Base-by-base conservation (phyloP, 495 filamentous ascomycete species). In the Pseudomonodictys pantanalensis region DNA sequence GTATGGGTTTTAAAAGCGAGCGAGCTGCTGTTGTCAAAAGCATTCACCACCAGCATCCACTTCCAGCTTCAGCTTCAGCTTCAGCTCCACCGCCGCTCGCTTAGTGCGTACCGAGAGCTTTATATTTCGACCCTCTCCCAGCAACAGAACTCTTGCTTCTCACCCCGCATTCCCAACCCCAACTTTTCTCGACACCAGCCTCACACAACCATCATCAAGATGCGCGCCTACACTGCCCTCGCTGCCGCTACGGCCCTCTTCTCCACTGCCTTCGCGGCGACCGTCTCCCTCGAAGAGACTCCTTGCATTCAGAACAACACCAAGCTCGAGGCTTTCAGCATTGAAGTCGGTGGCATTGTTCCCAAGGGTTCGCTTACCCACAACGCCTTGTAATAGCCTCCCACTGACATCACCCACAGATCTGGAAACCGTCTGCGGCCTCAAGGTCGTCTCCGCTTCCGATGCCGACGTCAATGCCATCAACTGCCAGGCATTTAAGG, bases 401-500 rank as follows among this genome's bases (percentile, higher is more conserved):
- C n/a, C n/a, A 58, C 59, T 50, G 50, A 56, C 41, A 17, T 10
- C 9, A 18, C 8, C 23, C 44, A 12, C 49, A 64, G 61, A 58
- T 1, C 38, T 59, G 39, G 12, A 47, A 45, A 39, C 61, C 48
- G 49, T 64, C 53, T 64, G 61, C 61, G 61, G 61, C 43, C 54
- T 64, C 28, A n/a, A 46, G 3, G 30, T 64, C 61, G 9, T 63
- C 39, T 52, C 52, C 52, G 60, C 49, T 41, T 26, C 26, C 30
- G 50, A 47, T 39, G 43, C 52, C 39, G 44, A 51, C 49, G 20
- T 52, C 43, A 38, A 12, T 39, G 6, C 20, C 20, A 20, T 64
- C 8, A n/a, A 42, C 38, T 64, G 61, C 55, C 61, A 38, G 17
- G 61, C 61, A 25, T 64, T 35, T 49, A 47, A 44, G 49, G 61